These are phyloP conservation scores for Sphagnurus paluster DNA, from an alignment of 1,284 basidiomycete genomes.

Conservation along the genomic window DNA sequence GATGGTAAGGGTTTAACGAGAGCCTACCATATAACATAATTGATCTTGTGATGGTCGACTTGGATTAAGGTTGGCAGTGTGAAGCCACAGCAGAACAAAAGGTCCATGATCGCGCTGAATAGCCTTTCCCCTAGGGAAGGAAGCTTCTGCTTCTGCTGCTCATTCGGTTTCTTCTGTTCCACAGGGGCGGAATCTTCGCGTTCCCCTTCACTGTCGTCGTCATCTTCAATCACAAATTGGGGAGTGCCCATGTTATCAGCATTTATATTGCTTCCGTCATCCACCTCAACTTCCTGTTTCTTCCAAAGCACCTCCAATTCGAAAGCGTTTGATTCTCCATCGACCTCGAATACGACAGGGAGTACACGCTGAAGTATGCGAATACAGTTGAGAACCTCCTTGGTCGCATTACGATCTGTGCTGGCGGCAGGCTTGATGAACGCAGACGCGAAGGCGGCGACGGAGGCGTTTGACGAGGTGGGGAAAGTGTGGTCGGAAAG, in stretches of 20 bases:
- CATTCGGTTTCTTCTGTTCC: slow-evolving; percentile 22
- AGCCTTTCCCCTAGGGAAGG: slow-evolving; percentile 81
- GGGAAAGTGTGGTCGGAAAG: slow-evolving; percentile 85
- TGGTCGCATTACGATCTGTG: slow-evolving; percentile 67
- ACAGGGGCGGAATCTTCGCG: slow-evolving; percentile 18
- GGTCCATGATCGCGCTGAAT: slow-evolving; percentile 77
- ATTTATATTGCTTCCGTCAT: slow-evolving; percentile 30
- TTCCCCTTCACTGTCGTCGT: slow-evolving; percentile 53
- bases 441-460: slow-evolving; percentile 67
- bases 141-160: slow-evolving; percentile 43
- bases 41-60: slow-evolving; percentile 82
- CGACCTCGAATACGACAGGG: slow-evolving; percentile 83
- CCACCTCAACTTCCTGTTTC: slow-evolving; percentile 50
- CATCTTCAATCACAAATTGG: slow-evolving; percentile 84
- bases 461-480: slow-evolving; percentile 49
- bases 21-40: slow-evolving; percentile 79
- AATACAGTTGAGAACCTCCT: slow-evolving; percentile 86
- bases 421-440: slow-evolving; percentile 59
- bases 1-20: background rate
- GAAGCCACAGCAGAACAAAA: slow-evolving; percentile 91
- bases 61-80: slow-evolving; percentile 80
- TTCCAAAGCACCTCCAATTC: slow-evolving; percentile 78
- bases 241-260: slow-evolving; percentile 33
- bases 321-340: slow-evolving; percentile 68
- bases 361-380: slow-evolving; percentile 85